Evolutionary conservation across 2,329 filamentous ascomycete species (phyloP), one percentile per base, ranked within the genome.

Genomic region (Arthroderma sp.): DNA sequence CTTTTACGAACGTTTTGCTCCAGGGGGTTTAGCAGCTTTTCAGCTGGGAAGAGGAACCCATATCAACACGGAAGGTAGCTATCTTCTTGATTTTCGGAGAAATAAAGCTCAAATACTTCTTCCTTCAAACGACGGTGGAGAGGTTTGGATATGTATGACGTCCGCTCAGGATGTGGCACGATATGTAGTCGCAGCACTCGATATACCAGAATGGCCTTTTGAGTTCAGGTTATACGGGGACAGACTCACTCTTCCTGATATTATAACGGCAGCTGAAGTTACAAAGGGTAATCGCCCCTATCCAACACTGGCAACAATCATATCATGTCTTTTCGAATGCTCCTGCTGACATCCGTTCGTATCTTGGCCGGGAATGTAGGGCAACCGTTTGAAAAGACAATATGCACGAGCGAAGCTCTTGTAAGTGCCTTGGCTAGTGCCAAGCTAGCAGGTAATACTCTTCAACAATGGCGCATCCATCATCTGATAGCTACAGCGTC

Each of bases 1-100:
- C 29, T 77, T 87, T 51, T 87, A 86, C 68, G 83, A 87, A 57
- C 70, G 82, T 1, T 86, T 87, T 54, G 77, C 76, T 15, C 78
- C 78, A 0, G 77, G 75, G 3, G 83, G 83, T 0, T 70, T 87
- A 47, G 68, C 69, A 8, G 66, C 69, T 11, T 70, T 77, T 44
- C 66, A 71, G 31, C 78, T 86, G 39, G 81, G 81, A 1, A 49
- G 58, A 5, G 69, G 70, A n/a, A 72, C 70, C 36, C 71, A 73
- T 11, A 65, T 78, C 22, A 64, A 67, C 6, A 66, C 65, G 9
- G 73, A 80, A 50, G 80, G 81, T 4, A 74, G 77, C 53, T 86
- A 81, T 53, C 66, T 87, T 41, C 67, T 85, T 51, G 69, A 87
- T 55, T 63, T 83, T 30, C 71, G 71, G 37, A 63, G 58, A 4